Conservation (phyloP, 2,329 filamentous ascomycete species). For the Trichoderma citrinoviride region DNA sequence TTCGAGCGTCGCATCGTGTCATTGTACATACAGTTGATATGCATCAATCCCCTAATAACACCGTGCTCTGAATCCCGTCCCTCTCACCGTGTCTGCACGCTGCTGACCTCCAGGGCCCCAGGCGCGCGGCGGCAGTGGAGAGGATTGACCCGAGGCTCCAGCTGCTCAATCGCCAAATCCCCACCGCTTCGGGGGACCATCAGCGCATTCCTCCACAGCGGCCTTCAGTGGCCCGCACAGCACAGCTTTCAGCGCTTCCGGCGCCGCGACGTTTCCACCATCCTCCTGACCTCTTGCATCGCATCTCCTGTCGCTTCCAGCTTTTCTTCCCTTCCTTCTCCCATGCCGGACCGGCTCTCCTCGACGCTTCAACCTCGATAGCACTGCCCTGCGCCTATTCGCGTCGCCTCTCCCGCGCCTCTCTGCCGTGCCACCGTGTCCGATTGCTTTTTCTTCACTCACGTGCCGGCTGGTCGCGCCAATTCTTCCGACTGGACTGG, state of each 20-base stretch:
- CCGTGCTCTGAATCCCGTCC: background rate
- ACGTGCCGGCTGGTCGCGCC: slow-evolving; percentile 18
- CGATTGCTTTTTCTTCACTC: slow-evolving; percentile 6
- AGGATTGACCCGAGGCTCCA: slow-evolving; percentile 16
- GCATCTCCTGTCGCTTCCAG: background rate
- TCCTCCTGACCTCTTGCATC: slow-evolving; percentile 5
- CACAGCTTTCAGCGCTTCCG: slow-evolving; percentile 12
- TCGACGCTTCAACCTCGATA: slow-evolving; percentile 4
- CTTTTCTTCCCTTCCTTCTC: background rate
- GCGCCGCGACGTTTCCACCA: background rate
- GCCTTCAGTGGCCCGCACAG: slow-evolving; percentile 10
- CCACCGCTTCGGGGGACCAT: slow-evolving; percentile 3
- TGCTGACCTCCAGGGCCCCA: background rate
- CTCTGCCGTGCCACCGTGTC: background rate
- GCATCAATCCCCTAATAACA: background rate
- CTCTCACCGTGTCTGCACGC: background rate
- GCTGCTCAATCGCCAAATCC: background rate
- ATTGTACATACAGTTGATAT: background rate
- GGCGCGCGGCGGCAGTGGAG: slow-evolving; percentile 5
- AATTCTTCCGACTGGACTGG: slow-evolving; percentile 14
- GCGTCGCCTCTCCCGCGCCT: background rate
- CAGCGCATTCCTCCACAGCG: background rate
- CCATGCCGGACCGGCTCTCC: background rate
- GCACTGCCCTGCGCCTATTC: background rate
- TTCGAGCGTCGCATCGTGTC: no score